Conservation (phyloP, 2,329 filamentous ascomycete species). For the Nigrospora oryzae region DNA sequence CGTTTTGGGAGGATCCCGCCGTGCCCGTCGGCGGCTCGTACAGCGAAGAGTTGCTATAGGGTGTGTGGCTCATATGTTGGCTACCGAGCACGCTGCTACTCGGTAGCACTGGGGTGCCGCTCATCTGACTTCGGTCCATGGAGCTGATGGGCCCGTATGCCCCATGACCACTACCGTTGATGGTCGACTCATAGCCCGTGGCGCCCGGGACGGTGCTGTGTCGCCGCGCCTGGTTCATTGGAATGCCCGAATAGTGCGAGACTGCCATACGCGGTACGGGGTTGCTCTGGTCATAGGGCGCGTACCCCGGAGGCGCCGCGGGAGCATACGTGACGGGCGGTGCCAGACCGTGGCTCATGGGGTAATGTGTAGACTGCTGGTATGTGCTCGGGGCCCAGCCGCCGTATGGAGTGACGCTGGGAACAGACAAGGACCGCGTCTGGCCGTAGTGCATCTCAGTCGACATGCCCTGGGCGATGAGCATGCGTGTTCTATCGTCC, state of each 20-base stretch:
- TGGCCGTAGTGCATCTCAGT: background rate
- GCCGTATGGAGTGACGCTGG: background rate
- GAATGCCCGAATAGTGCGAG: background rate
- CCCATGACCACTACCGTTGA: background rate
- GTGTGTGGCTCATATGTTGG: background rate
- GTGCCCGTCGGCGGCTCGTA: constrained; percentile 1
- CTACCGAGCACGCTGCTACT: background rate
- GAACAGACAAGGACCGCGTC: constrained; percentile 6
- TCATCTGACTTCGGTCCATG: background rate
- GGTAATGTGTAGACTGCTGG: background rate
- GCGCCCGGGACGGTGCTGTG: background rate
- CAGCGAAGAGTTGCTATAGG: background rate
- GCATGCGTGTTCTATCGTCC: background rate
- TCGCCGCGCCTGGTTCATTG: background rate
- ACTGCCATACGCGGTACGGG: background rate
- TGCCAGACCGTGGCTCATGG: background rate
- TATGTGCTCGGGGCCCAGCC: background rate
- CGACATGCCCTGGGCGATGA: background rate
- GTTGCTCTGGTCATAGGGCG: background rate
- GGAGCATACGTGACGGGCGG: background rate
- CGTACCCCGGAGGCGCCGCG: background rate
- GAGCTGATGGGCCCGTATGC: background rate
- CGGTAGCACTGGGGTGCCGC: background rate
- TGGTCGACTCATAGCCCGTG: background rate
- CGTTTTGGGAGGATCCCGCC: background rate